phyloP scores from a whole-genome alignment of 345 rosid species.

The Syzygium aromaticum region DNA sequence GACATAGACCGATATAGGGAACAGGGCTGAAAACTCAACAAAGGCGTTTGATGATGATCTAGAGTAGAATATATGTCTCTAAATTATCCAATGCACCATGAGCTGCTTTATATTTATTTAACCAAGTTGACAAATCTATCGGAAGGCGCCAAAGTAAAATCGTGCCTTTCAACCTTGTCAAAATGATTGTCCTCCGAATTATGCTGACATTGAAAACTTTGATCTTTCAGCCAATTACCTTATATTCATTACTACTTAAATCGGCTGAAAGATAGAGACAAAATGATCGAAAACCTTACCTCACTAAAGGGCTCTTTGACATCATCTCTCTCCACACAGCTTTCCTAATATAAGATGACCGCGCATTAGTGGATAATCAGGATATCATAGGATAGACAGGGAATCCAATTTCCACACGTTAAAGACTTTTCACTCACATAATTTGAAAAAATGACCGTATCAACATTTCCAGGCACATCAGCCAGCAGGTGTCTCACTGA shows the following conservation, averaged over 20 bases:
- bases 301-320: constrained; percentile 85
- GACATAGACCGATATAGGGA: background rate
- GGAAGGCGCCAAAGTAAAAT: background rate
- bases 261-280: background rate
- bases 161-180: background rate
- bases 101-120: background rate
- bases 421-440: constrained; percentile 52
- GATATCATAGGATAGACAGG: background rate
- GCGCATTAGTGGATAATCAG: background rate
- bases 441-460: constrained; percentile 78
- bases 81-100: background rate
- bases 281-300: constrained; percentile 27
- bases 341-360: constrained; percentile 52
- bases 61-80: background rate
- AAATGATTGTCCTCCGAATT: background rate
- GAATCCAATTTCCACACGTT: background rate
- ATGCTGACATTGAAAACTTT: background rate
- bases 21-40: background rate
- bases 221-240: background rate
- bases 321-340: constrained; percentile 83
- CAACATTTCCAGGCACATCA: constrained; percentile 59
- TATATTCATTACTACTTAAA: background rate
- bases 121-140: background rate
- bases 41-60: background rate
- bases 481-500: constrained; percentile 68